Conservation (phyloP, 139 green algal genomes). For the Chlamydomonas urium region DNA sequence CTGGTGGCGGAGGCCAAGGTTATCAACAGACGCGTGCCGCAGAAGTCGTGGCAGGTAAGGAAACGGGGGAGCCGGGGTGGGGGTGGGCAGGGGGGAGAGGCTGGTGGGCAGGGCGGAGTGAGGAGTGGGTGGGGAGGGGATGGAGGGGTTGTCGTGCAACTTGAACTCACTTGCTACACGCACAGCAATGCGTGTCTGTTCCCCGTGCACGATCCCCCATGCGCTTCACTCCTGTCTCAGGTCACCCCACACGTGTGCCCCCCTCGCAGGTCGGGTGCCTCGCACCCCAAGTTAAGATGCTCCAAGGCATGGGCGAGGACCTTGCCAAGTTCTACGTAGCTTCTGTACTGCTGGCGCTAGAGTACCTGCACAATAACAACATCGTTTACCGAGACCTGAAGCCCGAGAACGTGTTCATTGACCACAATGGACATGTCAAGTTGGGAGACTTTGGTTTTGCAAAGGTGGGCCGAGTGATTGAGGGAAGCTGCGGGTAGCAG, state of each 20-base stretch:
- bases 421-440: conserved; percentile 77
- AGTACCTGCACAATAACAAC: conserved; percentile 91
- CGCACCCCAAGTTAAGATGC: conserved; percentile 37
- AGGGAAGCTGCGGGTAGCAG: too few relatives aligned
- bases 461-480: too few relatives aligned
- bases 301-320: conserved; percentile 74
- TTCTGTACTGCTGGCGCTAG: conserved; percentile 84
- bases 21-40: conserved; percentile 61
- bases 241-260: too few relatives aligned
- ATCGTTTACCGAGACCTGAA: conserved; percentile 97
- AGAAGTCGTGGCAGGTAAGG: conserved; percentile 48
- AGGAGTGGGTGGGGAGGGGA: too few relatives aligned
- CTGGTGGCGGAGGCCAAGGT: conserved; percentile 81
- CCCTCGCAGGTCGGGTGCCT: conserved; percentile 47
- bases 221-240: too few relatives aligned
- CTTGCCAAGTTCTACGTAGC: conserved; percentile 88
- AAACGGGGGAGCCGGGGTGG: too few relatives aligned
- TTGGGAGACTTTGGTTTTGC: conserved; percentile 98
- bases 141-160: too few relatives aligned
- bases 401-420: conserved; percentile 97
- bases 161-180: too few relatives aligned
- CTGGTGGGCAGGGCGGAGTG: too few relatives aligned
- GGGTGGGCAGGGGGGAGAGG: too few relatives aligned
- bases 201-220: too few relatives aligned
- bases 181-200: too few relatives aligned